Conservation (phyloP, 2,329 filamentous ascomycete species). For the Aspergillus proliferans region DNA sequence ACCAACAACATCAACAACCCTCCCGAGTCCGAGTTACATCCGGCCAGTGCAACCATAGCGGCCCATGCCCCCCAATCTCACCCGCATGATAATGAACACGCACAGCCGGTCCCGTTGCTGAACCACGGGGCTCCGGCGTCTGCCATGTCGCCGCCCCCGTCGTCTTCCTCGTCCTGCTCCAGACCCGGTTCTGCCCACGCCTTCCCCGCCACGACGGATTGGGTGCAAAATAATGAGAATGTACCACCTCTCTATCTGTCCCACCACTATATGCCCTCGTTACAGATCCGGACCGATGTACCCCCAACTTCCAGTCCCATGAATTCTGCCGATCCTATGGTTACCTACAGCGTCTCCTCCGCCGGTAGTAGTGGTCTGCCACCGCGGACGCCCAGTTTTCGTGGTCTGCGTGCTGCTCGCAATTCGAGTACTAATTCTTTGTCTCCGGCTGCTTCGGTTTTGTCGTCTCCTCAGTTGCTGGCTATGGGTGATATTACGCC, state of each 20-base stretch:
- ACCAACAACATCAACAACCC: constrained; percentile 1
- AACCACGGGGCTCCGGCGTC: constrained; percentile 6
- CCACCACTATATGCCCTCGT: constrained; percentile 16
- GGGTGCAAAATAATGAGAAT: constrained; percentile 6
- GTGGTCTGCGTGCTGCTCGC: constrained; percentile 31
- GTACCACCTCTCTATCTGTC: constrained; percentile 4
- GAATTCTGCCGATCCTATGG: constrained; percentile 26
- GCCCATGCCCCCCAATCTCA: constrained; percentile 6
- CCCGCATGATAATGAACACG: constrained; percentile 9
- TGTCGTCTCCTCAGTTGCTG: constrained; percentile 67
- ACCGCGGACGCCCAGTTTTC: constrained; percentile 40
- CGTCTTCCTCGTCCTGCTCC: background rate
- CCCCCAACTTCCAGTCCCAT: constrained; percentile 18
- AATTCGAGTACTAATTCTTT: constrained; percentile 39
- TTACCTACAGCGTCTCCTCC: constrained; percentile 38
- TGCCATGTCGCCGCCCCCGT: background rate
- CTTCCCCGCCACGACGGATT: constrained; percentile 4
- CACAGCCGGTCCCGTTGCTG: constrained; percentile 6
- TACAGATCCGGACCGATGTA: constrained; percentile 32
- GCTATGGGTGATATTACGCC: constrained; percentile 76
- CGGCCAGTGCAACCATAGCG: constrained; percentile 8
- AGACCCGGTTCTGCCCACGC: background rate
- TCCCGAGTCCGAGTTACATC: constrained; percentile 11
- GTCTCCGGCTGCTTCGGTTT: constrained; percentile 59
- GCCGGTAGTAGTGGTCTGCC: constrained; percentile 29